Conservation (phyloP, 495 filamentous ascomycete species). For the Thozetella sp. region DNA sequence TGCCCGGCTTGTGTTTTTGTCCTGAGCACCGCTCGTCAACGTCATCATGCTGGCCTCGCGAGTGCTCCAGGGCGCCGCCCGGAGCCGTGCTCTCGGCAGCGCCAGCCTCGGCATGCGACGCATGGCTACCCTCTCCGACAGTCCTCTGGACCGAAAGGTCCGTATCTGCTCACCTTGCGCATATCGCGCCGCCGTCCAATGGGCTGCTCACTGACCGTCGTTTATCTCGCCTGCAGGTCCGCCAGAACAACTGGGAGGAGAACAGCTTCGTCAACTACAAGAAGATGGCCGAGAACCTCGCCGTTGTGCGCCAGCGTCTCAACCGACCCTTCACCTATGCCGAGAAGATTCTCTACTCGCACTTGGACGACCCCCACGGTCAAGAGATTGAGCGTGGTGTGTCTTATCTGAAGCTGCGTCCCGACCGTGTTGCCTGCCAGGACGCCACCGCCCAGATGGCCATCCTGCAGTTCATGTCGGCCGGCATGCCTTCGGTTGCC, state of each 20-base stretch:
- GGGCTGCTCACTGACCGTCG: conserved; percentile 10
- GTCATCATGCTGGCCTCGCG: conserved; percentile 57
- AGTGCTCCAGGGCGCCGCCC: conserved; percentile 54
- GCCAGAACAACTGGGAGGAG: conserved; percentile 59
- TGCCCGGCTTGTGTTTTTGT: conserved; percentile 15
- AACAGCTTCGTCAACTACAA: conserved; percentile 67
- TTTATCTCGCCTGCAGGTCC: conserved; percentile 41
- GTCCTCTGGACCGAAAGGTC: conserved; percentile 56
- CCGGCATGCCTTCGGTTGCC: conserved; percentile 90
- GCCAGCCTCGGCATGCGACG: conserved; percentile 49
- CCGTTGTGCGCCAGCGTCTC: conserved; percentile 82
- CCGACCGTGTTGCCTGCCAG: conserved; percentile 98
- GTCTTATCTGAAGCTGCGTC: conserved; percentile 93
- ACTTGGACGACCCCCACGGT: conserved; percentile 94
- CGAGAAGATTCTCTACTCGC: conserved; percentile 99
- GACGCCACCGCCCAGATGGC: conserved; percentile 99
- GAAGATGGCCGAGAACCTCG: conserved; percentile 98
- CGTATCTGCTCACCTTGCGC: conserved; percentile 11
- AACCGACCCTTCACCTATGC: conserved; percentile 93
- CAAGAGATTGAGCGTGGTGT: conserved; percentile 95
- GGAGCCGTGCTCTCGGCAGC: conserved; percentile 44
- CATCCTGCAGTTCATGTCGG: conserved; percentile 99
- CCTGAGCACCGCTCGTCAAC: conserved; percentile 24
- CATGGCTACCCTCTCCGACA: conserved; percentile 56
- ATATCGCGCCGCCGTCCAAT: conserved; percentile 1